Conservation (phyloP, 352 stramenopile genomes). For the Phytophthora fragariae region DNA sequence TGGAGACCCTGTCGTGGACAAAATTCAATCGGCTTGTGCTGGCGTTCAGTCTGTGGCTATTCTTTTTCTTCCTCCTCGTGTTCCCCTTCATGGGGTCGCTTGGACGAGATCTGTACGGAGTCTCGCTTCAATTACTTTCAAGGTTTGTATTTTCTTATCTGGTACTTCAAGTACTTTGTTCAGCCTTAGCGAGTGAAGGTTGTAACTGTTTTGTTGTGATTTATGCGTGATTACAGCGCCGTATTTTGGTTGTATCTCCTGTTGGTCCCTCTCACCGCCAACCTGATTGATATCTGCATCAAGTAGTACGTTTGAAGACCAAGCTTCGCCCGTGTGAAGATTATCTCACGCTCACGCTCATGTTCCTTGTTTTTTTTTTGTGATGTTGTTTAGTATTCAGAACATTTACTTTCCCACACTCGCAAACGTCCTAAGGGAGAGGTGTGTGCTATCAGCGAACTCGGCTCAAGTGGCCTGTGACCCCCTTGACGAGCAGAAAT, state of each 20-base stretch:
- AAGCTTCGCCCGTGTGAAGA: constrained; percentile 28
- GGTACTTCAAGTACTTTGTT: constrained; percentile 18
- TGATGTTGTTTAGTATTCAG: constrained; percentile 43
- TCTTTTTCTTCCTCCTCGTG: constrained; percentile 70
- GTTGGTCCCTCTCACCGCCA: constrained; percentile 51
- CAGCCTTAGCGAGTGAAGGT: background rate
- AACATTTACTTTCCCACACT: constrained; percentile 75
- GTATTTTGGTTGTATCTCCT: background rate
- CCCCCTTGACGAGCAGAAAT: constrained; percentile 20
- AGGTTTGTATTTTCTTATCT: constrained; percentile 37
- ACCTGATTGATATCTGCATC: constrained; percentile 54
- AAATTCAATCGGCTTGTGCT: constrained; percentile 71
- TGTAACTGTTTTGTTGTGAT: background rate
- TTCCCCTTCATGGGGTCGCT: constrained; percentile 63
- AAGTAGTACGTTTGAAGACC: constrained; percentile 65
- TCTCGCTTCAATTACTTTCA: constrained; percentile 59
- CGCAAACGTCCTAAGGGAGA: constrained; percentile 72
- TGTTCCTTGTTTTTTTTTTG: background rate
- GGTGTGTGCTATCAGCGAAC: constrained; percentile 50
- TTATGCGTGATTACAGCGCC: background rate
- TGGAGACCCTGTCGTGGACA: constrained; percentile 83
- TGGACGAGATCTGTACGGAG: constrained; percentile 60
- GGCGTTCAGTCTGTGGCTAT: constrained; percentile 63
- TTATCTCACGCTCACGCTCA: background rate
- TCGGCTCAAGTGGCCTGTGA: constrained; percentile 57